Conservation (phyloP, 176 grass and related monocot species). For the Tillandsia fasciculata region DNA sequence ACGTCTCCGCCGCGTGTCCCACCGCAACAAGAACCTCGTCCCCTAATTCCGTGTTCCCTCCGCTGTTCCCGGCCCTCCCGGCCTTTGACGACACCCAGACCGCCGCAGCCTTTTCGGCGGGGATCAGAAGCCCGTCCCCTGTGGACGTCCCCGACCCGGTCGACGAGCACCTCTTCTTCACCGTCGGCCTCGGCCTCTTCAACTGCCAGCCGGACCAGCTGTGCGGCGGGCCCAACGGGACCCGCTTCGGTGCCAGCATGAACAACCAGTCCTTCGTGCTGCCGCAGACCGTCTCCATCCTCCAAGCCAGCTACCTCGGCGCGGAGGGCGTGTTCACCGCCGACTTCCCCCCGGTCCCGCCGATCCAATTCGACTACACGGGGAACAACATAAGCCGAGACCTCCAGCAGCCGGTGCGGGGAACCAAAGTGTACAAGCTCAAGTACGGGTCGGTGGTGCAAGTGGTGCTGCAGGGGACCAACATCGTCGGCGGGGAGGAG, state of each 20-base stretch:
- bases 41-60: background rate
- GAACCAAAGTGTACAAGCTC: slow-evolving; percentile 54
- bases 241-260: slow-evolving; percentile 4
- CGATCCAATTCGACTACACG: slow-evolving; percentile 63
- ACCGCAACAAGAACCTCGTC: background rate
- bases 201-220: background rate
- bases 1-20: background rate
- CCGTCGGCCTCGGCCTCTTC: slow-evolving; percentile 10
- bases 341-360: slow-evolving; percentile 26
- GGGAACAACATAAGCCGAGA: slow-evolving; percentile 35
- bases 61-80: background rate
- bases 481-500: slow-evolving; percentile 57
- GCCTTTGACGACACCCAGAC: background rate
- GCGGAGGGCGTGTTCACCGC: slow-evolving; percentile 1
- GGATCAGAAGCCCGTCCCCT: slow-evolving; percentile 6
- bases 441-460: slow-evolving; percentile 64
- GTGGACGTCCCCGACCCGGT: slow-evolving; percentile 6
- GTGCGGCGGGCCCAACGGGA: slow-evolving; percentile 6
- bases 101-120: background rate
- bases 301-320: background rate
- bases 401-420: slow-evolving; percentile 41
- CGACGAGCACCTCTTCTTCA: slow-evolving; percentile 25
- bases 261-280: slow-evolving; percentile 14
- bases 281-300: background rate
- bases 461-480: slow-evolving; percentile 61